Conservation (phyloP, 306 rosid species). For the Lathyrus oleraceus region DNA sequence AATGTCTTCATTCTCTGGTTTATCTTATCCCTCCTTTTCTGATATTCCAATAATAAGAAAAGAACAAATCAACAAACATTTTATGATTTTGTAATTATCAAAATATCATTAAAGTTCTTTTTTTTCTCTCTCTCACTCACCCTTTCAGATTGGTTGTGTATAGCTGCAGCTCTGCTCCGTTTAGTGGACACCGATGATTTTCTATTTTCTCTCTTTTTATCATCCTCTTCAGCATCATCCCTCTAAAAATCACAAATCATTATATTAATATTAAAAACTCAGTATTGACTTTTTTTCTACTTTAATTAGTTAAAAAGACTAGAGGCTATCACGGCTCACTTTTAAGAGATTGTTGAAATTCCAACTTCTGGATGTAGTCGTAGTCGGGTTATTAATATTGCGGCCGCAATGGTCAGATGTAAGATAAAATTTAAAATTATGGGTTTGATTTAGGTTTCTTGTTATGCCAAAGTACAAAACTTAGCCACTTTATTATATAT, state of each 20-base stretch:
- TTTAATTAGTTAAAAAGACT: not conserved
- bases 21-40: constrained; percentile 99
- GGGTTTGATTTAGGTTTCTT: no score
- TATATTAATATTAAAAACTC: not conserved
- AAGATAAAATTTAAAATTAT: no score
- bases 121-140: constrained; percentile 43
- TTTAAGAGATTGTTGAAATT: no score
- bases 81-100: constrained; percentile 21
- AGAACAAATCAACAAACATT: constrained; percentile 8
- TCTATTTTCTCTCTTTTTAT: constrained; percentile 46
- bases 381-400: no score
- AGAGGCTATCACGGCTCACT: not conserved
- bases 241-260: constrained; percentile 33
- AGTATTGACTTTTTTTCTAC: not conserved
- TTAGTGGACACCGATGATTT: constrained; percentile 69
- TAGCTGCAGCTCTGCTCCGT: constrained; percentile 83
- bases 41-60: constrained; percentile 28
- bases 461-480: no score
- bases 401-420: no score
- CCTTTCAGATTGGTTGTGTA: constrained; percentile 97
- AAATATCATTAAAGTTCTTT: not conserved
- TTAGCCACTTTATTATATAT: no score
- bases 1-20: constrained; percentile 94
- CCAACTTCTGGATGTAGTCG: no score
- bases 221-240: constrained; percentile 47